Evolutionary conservation across 306 rosid genomes (phyloP).

Genomic region (Cercis canadensis): DNA sequence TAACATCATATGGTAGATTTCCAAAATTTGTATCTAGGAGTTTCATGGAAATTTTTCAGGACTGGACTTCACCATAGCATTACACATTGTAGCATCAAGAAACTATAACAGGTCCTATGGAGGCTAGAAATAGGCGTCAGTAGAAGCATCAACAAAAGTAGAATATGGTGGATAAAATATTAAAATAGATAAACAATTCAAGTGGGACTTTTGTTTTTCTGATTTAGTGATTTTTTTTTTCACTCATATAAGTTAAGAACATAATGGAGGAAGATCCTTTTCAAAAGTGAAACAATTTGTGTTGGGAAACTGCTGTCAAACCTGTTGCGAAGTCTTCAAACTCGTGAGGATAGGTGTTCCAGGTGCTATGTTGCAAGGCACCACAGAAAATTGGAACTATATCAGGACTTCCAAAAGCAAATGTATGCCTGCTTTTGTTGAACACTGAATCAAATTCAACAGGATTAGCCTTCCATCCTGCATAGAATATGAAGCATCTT

Average conservation of each 20-base stretch:
- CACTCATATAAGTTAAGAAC: conserved; percentile 22
- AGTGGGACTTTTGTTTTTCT: background rate
- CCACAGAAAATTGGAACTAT: conserved; percentile 89
- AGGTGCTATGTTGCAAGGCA: conserved; percentile 81
- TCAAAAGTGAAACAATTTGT: conserved; percentile 10
- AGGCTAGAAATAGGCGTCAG: background rate
- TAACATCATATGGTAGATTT: background rate
- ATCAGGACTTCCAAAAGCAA: conserved; percentile 89
- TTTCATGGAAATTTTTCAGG: conserved; percentile 1
- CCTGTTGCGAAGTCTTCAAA: conserved; percentile 92
- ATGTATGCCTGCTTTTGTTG: conserved; percentile 76
- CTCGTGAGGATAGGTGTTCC: conserved; percentile 84
- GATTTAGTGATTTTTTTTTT: background rate
- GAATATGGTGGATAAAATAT: background rate
- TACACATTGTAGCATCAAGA: background rate
- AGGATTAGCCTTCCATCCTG: conserved; percentile 98
- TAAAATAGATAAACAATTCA: background rate
- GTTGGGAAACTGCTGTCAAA: conserved; percentile 36
- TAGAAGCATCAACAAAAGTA: background rate
- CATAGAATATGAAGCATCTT: conserved; percentile 31
- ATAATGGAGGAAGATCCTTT: conserved; percentile 1
- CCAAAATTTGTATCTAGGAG: background rate
- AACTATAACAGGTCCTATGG: background rate
- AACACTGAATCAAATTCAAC: conserved; percentile 93
- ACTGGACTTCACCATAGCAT: conserved; percentile 10